Evolutionary conservation across 495 filamentous ascomycete species (phyloP).

Genomic region (Glutinoglossum americanum): DNA sequence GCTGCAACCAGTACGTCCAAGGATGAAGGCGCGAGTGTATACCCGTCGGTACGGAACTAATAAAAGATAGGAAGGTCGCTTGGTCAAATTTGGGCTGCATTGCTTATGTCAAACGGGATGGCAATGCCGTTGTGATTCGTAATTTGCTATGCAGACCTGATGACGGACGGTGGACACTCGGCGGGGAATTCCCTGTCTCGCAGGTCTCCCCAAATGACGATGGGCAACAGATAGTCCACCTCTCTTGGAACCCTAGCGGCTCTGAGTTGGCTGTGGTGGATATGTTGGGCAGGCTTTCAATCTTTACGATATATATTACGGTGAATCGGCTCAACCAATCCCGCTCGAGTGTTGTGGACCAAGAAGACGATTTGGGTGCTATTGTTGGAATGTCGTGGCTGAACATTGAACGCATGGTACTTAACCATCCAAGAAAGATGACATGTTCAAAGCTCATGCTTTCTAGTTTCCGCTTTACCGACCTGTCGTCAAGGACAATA

Average conservation of each 20-base stretch:
- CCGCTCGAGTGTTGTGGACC: conserved; percentile 33
- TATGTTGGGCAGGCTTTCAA: conserved; percentile 45
- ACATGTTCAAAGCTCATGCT: background rate
- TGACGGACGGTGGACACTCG: conserved; percentile 59
- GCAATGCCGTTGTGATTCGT: conserved; percentile 42
- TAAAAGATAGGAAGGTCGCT: conserved; percentile 40
- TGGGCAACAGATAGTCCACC: conserved; percentile 40
- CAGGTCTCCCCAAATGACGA: conserved; percentile 25
- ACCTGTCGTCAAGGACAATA: conserved; percentile 22
- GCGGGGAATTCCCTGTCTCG: conserved; percentile 29
- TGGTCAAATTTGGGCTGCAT: conserved; percentile 86
- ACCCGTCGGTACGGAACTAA: background rate
- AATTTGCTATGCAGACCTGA: conserved; percentile 47
- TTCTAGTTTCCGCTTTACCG: conserved; percentile 13
- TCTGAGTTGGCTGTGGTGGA: conserved; percentile 63
- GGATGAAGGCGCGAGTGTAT: background rate
- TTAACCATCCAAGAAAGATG: background rate
- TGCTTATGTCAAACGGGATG: conserved; percentile 57
- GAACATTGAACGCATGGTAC: conserved; percentile 33
- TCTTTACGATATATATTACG: conserved; percentile 37
- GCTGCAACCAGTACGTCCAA: conserved; percentile 14
- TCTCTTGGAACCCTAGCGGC: conserved; percentile 57
- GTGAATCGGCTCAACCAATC: conserved; percentile 40
- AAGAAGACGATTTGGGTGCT: conserved; percentile 45
- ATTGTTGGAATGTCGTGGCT: conserved; percentile 79